Evolutionary conservation across 345 rosid genomes (phyloP).

Genomic region (Trapa incisa): DNA sequence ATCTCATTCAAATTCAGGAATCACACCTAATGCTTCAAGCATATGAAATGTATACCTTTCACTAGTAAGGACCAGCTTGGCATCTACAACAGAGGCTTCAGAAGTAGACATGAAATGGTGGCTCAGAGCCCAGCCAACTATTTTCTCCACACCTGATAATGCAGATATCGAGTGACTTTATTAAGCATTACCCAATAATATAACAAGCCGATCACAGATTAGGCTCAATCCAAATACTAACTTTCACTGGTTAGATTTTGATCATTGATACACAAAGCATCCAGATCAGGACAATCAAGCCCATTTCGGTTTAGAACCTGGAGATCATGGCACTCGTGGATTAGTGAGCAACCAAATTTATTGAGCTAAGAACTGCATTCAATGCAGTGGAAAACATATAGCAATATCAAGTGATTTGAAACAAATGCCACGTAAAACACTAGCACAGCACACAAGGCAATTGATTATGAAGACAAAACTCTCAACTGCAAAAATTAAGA

Average conservation of each 20-base stretch:
- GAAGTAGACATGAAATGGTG: conserved; percentile 66
- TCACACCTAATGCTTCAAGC: background rate
- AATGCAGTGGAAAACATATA: background rate
- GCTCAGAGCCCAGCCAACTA: conserved; percentile 86
- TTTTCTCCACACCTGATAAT: conserved; percentile 71
- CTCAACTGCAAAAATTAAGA: background rate
- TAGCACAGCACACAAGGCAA: background rate
- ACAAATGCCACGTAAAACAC: background rate
- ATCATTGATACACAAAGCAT: conserved; percentile 60
- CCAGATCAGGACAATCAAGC: conserved; percentile 75
- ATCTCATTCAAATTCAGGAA: background rate
- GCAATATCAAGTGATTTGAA: background rate
- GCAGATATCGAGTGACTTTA: background rate
- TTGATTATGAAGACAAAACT: background rate
- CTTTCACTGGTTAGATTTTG: conserved; percentile 75
- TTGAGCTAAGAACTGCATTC: background rate
- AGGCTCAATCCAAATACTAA: conserved; percentile 13
- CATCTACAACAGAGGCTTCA: conserved; percentile 48
- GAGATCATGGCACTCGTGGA: conserved; percentile 4
- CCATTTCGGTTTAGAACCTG: conserved; percentile 68
- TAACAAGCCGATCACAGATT: background rate
- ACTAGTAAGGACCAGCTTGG: conserved; percentile 52
- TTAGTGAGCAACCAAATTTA: background rate
- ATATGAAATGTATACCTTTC: conserved; percentile 39
- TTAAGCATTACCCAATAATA: background rate